phyloP scores from a whole-genome alignment of 768 basidiomycete species.

The Suillus brevipes region DNA sequence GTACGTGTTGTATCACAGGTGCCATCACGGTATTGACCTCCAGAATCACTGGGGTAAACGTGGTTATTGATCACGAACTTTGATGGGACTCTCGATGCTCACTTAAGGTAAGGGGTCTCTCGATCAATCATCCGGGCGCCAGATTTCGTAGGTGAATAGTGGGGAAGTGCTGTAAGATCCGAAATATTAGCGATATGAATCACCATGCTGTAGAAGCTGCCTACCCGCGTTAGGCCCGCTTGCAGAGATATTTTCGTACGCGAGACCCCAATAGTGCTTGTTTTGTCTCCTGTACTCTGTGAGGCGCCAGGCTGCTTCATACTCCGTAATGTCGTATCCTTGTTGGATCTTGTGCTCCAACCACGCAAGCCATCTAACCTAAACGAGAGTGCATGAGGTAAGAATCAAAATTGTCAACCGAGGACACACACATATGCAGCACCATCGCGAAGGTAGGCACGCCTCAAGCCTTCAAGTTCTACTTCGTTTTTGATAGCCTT shows the following conservation, averaged over 20 bases:
- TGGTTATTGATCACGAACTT: slow-evolving; percentile 17
- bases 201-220: slow-evolving; percentile 16
- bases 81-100: slow-evolving; percentile 28
- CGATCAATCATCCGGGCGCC: slow-evolving; percentile 73
- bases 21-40: slow-evolving; percentile 86
- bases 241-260: slow-evolving; percentile 89
- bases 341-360: slow-evolving; percentile 76
- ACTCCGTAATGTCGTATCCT: slow-evolving; percentile 86
- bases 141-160: slow-evolving; percentile 79
- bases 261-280: slow-evolving; percentile 79
- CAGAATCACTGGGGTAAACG: slow-evolving; percentile 70
- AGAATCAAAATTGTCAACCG: slow-evolving; percentile 11
- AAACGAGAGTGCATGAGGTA: slow-evolving; percentile 12
- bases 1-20: slow-evolving; percentile 86
- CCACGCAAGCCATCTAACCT: slow-evolving; percentile 88
- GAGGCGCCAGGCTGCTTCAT: slow-evolving; percentile 84
- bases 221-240: slow-evolving; percentile 82
- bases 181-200: slow-evolving; percentile 5
- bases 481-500: slow-evolving; percentile 88
- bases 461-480: slow-evolving; percentile 79
- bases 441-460: slow-evolving; percentile 90
- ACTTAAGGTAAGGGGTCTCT: slow-evolving; percentile 88
- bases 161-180: slow-evolving; percentile 67
- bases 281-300: slow-evolving; percentile 71
- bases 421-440: slow-evolving; percentile 67